Evolutionary conservation across 1,284 basidiomycete species (phyloP), one percentile per base, ranked within the genome.

Genomic region (Uromyces viciae-fabae): DNA sequence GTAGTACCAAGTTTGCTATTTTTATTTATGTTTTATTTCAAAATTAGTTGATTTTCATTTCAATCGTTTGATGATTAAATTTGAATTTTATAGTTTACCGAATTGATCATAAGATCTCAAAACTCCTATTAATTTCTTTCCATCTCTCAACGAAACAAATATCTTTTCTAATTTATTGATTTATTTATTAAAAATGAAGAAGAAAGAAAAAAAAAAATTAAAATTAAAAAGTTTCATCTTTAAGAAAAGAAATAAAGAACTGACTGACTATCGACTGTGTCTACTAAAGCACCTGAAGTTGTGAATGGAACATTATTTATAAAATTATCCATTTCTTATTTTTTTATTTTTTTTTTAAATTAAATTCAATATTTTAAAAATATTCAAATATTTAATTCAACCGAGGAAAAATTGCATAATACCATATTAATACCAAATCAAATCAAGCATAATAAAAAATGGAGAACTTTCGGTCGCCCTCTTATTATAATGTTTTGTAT

Each of bases 21-120:
- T 5, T 22, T 36, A 8, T 66, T 66, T 42, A 3, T 3, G 22
- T 22, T 66, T 3, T 40, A 17, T 31, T n/a, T 15, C 25, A 36
- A 40, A 11, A 3, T 19, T 31, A 33, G 33, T 14, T 42, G 25
- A 33, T 43, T 33, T 14, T 7, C 4, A 17, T 46, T 73, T 38
- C 28, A 22, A 31, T 58, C 75, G 31, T n/a, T 49, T 14, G 64
- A 58, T 1, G 31, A 77, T 43, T 40, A 33, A 33, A 1, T 9
- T 60, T n/a, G 36, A n/a, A 25, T 8, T 14, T 19, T 22, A 3
- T 11, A 28, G 86, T 92, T 84, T 87, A 98, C 96, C 96, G 85
- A 98, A 99, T 86, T 99, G 97, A 88, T 99, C 97, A 86, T 99
- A 99, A 31, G 94, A 97, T 78, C 97, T 89, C 83, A 99, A 88